Conservation (phyloP, 2,329 filamentous ascomycete species). For the Nemania diffusa region DNA sequence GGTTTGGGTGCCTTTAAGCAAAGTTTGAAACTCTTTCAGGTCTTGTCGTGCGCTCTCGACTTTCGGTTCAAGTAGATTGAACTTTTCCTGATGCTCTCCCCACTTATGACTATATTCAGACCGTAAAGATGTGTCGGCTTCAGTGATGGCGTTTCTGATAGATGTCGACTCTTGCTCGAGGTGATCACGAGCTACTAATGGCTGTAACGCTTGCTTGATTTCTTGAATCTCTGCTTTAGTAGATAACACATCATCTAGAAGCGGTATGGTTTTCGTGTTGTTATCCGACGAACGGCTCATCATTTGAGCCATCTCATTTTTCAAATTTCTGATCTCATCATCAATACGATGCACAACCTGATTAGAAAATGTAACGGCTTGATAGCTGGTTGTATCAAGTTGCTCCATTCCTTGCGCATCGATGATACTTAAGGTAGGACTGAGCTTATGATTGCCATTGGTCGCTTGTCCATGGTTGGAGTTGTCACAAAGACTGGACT, state of each 20-base stretch:
- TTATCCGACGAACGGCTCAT: constrained; percentile 40
- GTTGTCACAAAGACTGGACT: constrained; percentile 1
- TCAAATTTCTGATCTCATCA: constrained; percentile 49
- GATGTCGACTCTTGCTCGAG: constrained; percentile 29
- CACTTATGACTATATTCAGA: constrained; percentile 21
- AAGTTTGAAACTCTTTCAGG: constrained; percentile 19
- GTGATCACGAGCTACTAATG: constrained; percentile 14
- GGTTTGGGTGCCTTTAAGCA: constrained; percentile 40
- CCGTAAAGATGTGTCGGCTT: constrained; percentile 40
- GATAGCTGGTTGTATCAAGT: constrained; percentile 52
- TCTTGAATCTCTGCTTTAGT: constrained; percentile 45
- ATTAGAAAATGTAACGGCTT: constrained; percentile 53
- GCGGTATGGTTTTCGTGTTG: constrained; percentile 12
- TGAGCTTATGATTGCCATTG: constrained; percentile 38
- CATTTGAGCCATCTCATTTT: constrained; percentile 45
- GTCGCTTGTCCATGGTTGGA: constrained; percentile 7
- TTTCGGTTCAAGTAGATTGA: constrained; percentile 25
- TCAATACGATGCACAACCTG: constrained; percentile 51
- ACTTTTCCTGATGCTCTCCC: constrained; percentile 24
- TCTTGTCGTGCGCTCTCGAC: constrained; percentile 22
- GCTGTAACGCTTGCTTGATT: constrained; percentile 26
- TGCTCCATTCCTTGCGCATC: constrained; percentile 51
- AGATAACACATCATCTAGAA: constrained; percentile 44
- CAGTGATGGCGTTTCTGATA: constrained; percentile 40
- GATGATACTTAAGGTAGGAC: constrained; percentile 50